phyloP scores from a whole-genome alignment of 495 filamentous ascomycete species.

The Friedmanniomyces simplex region DNA sequence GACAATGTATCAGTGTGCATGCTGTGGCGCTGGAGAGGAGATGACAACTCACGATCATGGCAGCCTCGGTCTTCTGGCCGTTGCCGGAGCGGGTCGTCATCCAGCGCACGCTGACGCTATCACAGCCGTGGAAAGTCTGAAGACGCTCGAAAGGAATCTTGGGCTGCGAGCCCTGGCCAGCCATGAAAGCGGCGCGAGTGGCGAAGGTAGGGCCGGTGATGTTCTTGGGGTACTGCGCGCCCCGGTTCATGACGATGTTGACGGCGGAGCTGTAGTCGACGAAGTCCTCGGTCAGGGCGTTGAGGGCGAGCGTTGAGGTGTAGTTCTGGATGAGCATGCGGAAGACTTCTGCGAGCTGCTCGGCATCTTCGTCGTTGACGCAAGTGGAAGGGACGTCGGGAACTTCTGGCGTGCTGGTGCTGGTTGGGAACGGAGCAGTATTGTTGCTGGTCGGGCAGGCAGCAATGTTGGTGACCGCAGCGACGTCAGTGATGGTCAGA shows the following conservation, averaged over 20 bases:
- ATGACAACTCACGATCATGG: constrained; percentile 3
- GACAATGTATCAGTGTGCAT: background rate
- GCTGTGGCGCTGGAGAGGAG: background rate
- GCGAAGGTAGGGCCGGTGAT: constrained; percentile 6
- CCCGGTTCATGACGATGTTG: constrained; percentile 12
- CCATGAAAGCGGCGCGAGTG: constrained; percentile 8
- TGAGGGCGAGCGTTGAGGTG: constrained; percentile 5
- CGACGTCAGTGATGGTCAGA: background rate
- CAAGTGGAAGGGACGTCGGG: background rate
- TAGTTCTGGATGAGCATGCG: constrained; percentile 17
- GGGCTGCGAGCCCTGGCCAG: constrained; percentile 9
- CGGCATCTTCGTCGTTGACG: constrained; percentile 5
- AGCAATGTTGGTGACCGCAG: background rate
- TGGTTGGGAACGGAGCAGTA: background rate
- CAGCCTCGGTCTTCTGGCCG: constrained; percentile 11
- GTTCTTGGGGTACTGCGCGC: constrained; percentile 4
- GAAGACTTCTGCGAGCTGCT: constrained; percentile 11
- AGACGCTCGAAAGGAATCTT: constrained; percentile 11
- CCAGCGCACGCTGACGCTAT: constrained; percentile 7
- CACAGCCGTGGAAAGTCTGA: constrained; percentile 7
- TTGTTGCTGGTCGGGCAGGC: background rate
- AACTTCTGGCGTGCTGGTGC: background rate
- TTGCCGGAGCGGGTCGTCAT: constrained; percentile 5
- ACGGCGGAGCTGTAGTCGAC: constrained; percentile 13
- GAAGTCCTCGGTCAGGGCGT: constrained; percentile 16